These are phyloP conservation scores for Arabis hirsuta DNA, from an alignment of 345 rosid species.

Conservation along the genomic window DNA sequence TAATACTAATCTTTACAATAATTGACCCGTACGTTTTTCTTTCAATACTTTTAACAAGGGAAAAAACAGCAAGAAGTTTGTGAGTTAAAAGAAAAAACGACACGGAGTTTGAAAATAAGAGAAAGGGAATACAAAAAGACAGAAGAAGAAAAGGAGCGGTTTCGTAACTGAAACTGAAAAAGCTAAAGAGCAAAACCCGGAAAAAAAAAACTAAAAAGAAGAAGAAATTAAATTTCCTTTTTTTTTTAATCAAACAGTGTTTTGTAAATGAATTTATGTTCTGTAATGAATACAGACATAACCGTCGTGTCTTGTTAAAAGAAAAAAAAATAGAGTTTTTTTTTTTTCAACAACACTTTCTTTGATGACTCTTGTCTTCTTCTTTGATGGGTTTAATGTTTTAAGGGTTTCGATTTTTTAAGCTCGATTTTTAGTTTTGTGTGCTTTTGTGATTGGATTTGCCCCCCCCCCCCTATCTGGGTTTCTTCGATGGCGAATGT, in stretches of 20 bases:
- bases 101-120: constrained; percentile 6
- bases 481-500: constrained; percentile 52
- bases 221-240: background rate
- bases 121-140: constrained; percentile 22
- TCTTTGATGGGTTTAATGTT: constrained; percentile 47
- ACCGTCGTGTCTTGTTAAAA: constrained; percentile 43
- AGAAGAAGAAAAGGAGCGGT: constrained; percentile 26
- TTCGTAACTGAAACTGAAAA: constrained; percentile 47
- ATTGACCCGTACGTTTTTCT: constrained; percentile 33
- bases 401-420: background rate
- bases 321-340: constrained; percentile 24
- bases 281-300: constrained; percentile 41
- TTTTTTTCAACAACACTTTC: constrained; percentile 32
- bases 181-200: constrained; percentile 33
- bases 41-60: background rate
- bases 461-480: background rate
- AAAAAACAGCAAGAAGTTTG: constrained; percentile 17
- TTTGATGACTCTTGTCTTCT: constrained; percentile 51
- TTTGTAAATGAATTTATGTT: constrained; percentile 36
- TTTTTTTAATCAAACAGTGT: constrained; percentile 15
- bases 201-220: background rate
- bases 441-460: background rate
- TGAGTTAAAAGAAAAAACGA: background rate
- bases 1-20: constrained; percentile 17
- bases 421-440: constrained; percentile 18